Evolutionary conservation across 371 early-diverging fungal species (phyloP).

Genomic region (Mucor saturninus): DNA sequence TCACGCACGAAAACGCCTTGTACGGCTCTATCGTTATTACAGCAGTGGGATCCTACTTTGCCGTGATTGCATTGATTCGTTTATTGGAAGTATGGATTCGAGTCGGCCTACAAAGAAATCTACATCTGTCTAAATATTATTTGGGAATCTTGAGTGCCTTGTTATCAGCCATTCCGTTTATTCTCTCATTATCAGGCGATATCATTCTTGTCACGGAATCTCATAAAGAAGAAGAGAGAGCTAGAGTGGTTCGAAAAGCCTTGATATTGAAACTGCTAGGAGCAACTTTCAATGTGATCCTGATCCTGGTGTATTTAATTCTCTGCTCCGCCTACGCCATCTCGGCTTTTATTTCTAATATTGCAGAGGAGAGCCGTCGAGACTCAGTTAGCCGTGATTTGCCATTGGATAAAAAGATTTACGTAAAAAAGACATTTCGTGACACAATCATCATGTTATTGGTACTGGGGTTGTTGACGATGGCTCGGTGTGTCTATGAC

Average conservation of each 20-base stretch:
- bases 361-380: background rate
- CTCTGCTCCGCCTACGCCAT: conserved; percentile 2
- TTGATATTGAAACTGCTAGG: conserved; percentile 12
- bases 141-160: conserved; percentile 1
- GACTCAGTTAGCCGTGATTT: background rate
- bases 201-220: conserved; percentile 8
- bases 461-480: conserved; percentile 1
- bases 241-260: background rate
- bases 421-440: conserved; percentile 1
- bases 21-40: conserved; percentile 12
- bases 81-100: conserved; percentile 15
- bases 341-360: conserved; percentile 5
- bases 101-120: conserved; percentile 4
- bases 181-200: conserved; percentile 10
- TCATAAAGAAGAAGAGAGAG: background rate
- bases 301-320: conserved; percentile 8
- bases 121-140: conserved; percentile 1
- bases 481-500: conserved; percentile 13
- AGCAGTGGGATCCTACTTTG: conserved; percentile 13
- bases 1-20: conserved; percentile 14
- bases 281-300: conserved; percentile 1
- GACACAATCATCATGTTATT: conserved; percentile 1
- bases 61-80: conserved; percentile 9
- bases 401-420: background rate
- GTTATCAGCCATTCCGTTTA: conserved; percentile 7